phyloP scores from a whole-genome alignment of 495 filamentous ascomycete genomes.

The Elaphomyces granulatus region DNA sequence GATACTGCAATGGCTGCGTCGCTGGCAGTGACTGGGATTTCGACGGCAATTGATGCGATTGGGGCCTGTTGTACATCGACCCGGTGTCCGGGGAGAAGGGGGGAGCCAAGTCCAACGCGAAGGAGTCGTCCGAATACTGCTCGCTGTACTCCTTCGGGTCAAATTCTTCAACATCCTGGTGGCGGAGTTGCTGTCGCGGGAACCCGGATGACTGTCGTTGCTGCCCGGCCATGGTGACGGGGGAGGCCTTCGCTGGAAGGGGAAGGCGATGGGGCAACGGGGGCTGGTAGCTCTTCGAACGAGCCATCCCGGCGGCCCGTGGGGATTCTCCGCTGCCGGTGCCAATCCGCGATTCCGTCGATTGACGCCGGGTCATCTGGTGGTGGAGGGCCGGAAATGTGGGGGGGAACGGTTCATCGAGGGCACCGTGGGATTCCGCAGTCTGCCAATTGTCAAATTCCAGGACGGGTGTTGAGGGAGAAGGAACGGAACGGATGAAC shows the following conservation, averaged over 20 bases:
- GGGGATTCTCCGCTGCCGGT: constrained; percentile 16
- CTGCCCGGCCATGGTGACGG: too few species aligned
- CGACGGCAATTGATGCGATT: constrained; percentile 2
- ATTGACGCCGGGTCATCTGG: constrained; percentile 11
- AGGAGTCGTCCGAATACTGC: constrained; percentile 21
- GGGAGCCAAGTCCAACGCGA: constrained; percentile 15
- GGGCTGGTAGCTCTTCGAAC: constrained; percentile 32
- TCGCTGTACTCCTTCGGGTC: constrained; percentile 30
- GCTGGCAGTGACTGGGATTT: constrained; percentile 11
- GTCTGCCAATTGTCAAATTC: constrained; percentile 36
- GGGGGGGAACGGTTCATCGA: constrained; percentile 6
- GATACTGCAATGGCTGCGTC: constrained; percentile 7
- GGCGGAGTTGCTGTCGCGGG: constrained; percentile 15
- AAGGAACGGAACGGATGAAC: constrained; percentile 14
- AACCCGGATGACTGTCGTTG: constrained; percentile 26
- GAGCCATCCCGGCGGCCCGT: constrained; percentile 27
- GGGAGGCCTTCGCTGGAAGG: constrained; percentile 9
- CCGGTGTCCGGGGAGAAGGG: constrained; percentile 16
- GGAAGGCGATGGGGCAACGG: constrained; percentile 24
- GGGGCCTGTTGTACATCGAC: constrained; percentile 10
- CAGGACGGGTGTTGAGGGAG: constrained; percentile 17
- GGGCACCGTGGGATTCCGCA: constrained; percentile 19
- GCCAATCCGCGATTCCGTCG: constrained; percentile 16
- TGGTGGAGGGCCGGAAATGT: not conserved
- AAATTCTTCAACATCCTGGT: constrained; percentile 30